Evolutionary conservation across 169 alveolate species (phyloP), one percentile per base, ranked within the genome.

Genomic region (Plasmodium knowlesi): DNA sequence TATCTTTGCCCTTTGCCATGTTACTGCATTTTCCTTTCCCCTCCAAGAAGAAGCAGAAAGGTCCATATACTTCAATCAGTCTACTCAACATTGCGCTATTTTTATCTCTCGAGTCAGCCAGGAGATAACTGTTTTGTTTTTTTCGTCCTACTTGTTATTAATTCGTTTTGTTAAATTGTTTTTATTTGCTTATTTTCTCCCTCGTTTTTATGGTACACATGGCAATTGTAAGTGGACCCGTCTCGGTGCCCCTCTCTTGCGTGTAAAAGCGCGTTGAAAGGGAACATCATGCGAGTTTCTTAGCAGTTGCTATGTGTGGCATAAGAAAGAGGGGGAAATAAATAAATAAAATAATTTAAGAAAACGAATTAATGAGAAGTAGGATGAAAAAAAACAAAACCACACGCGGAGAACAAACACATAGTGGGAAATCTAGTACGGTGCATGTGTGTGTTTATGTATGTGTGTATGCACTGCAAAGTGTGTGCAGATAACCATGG

Each of bases 41-140:
- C n/a, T 61, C 53, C 16, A 22, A 39, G 71, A 84, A 28, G 34
- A 70, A 43, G 3, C 92, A 71, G 74, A 84, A 84, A 84, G 81
- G 74, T 43, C 92, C 92, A 41, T 84, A 84, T 84, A 73, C 92
- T 72, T 84, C 92, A 84, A 84, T 84, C 92, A 72, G 92, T 71
- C 46, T 71, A 84, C 92, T 71, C 12, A 84, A 84, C 74, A 82
- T 22, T 84, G 92, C 92, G 92, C 92, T 84, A 71, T 84, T 84
- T 54, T 41, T 84, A 84, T 84, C 92, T 84, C 92, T 84, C 92
- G 43, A 71, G 92, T 84, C 92, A 25, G 50, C 92, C 92, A 84
- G 92, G 92, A 84, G 92, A 84, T 84, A 84, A n/a, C 8, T 71
- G 34, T 72, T 43, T 84, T 71, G 32, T 39, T 84, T 72, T 72